Conservation (phyloP, 2,329 filamentous ascomycete species). For the Cercospora brassicicola region DNA sequence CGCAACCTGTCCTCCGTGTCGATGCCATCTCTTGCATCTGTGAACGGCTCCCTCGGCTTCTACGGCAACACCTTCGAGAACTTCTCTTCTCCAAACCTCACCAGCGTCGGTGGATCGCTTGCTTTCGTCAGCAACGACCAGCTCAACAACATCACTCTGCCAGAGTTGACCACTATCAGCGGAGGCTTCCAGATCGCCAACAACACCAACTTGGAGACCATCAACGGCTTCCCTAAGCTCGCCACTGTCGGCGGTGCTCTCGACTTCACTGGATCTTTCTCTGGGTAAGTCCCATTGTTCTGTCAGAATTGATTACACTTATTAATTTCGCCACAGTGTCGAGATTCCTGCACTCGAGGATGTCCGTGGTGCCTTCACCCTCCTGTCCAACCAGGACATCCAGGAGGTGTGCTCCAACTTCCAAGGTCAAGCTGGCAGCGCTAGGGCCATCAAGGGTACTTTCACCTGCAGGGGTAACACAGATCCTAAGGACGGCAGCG, state of each 20-base stretch:
- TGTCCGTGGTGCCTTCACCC: slow-evolving; percentile 53
- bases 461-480: slow-evolving; percentile 44
- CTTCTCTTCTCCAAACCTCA: slow-evolving; percentile 69
- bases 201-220: slow-evolving; percentile 71
- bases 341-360: slow-evolving; percentile 58
- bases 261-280: slow-evolving; percentile 81
- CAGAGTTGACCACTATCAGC: slow-evolving; percentile 64
- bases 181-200: slow-evolving; percentile 86
- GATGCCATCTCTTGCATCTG: slow-evolving; percentile 68
- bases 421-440: slow-evolving; percentile 42
- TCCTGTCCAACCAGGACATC: slow-evolving; percentile 49
- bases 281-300: slow-evolving; percentile 60
- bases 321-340: slow-evolving; percentile 58
- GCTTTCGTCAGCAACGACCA: slow-evolving; percentile 58
- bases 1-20: slow-evolving; percentile 73
- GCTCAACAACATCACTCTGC: slow-evolving; percentile 73
- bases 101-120: slow-evolving; percentile 60
- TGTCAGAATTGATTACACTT: neutral
- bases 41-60: slow-evolving; percentile 81
- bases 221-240: slow-evolving; percentile 69
- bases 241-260: slow-evolving; percentile 74
- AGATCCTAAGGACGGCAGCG: slow-evolving; percentile 39
- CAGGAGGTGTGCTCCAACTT: slow-evolving; percentile 44
- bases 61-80: slow-evolving; percentile 71
- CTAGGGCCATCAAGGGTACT: slow-evolving; percentile 47